Base-by-base conservation (phyloP, 768 basidiomycete species). In the Xerocomellus intermedius region DNA sequence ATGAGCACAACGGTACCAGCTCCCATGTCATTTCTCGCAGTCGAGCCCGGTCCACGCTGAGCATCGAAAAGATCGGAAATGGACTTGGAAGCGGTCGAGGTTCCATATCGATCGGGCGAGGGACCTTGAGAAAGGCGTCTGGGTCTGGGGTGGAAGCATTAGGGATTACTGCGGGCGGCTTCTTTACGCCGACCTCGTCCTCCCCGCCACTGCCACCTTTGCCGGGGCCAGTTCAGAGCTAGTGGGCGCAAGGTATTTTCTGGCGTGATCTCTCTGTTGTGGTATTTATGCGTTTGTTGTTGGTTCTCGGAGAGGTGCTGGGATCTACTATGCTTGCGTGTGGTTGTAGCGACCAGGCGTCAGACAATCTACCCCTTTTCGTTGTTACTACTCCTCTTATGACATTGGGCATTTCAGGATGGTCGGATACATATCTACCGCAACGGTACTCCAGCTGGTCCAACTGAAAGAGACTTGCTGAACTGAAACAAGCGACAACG, bases 111-210 rank as follows among this genome's bases (percentile, higher is more conserved):
- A 69, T 89, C 52, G 86, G 88, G 50, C 73, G 82, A 36, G 85
- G 82, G 19, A 82, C 82, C 57, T 79, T 74, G 64, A 64, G 72
- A 60, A 91, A 90, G 74, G 71, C 80, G 42, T 77, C 79, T 49
- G 91, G 86, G 16, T 82, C 88, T 21, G 87, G 82, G 30, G 91
- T 92, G 53, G 86, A 89, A 72, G 86, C 89, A 26, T 67, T 87
- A 42, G 79, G 89, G 17, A 77, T 93, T 43, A 90, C 86, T 32
- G 91, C 89, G 33, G 78, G 78, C 21, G 91, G 91, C 0, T 92
- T 92, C 67, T 93, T 93, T 69, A 74, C 78, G 13, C 76, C 88
- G 5, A 84, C 87, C 10, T 52, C 64, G 41, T 58, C 66, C 5
- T 58, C 65, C 2, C 64, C 71, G 38, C 68, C 73, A 12, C 64